A percentile compares a stretch with the other conserved stretches of the same genome.
These are phyloP conservation scores for Geotrichum ghanense DNA, from an alignment of 805 yeast genomes.

Conservation along the genomic window DNA sequence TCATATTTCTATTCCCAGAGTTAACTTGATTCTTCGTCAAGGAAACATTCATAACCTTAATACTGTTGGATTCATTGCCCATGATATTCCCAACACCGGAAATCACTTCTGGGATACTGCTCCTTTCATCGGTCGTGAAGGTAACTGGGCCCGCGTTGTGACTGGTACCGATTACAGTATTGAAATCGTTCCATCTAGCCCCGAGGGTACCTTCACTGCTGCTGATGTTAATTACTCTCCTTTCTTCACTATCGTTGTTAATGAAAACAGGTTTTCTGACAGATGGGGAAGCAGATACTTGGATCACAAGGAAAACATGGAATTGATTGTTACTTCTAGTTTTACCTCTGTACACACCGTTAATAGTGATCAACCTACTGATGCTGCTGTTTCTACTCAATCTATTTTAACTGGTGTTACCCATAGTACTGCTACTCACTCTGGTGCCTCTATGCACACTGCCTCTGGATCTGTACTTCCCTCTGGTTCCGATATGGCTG, in stretches of 20 bases:
- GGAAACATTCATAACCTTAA: no score
- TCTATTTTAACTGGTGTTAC: neutral
- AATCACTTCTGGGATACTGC: constrained; percentile 1
- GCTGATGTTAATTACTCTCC: neutral
- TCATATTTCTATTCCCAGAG: neutral
- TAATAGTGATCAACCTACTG: neutral
- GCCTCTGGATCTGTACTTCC: neutral
- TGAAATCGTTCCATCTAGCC: neutral
- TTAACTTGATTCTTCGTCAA: neutral
- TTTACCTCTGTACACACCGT: neutral
- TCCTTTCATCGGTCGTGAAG: neutral
- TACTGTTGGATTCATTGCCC: neutral
- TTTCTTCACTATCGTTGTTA: neutral
- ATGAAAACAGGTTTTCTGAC: neutral
- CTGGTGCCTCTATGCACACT: neutral
- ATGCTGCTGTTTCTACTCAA: neutral
- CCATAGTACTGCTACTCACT: neutral
- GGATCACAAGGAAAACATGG: neutral
- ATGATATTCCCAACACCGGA: constrained; percentile 1
- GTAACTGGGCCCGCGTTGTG: neutral
- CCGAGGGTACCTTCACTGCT: neutral
- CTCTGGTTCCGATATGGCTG: neutral
- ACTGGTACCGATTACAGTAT: neutral
- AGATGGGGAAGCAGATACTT: neutral
- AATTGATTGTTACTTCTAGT: neutral